Evolutionary conservation across 116 monocot species (phyloP), one percentile per base, ranked within the genome.

Genomic region (Iris pallida): DNA sequence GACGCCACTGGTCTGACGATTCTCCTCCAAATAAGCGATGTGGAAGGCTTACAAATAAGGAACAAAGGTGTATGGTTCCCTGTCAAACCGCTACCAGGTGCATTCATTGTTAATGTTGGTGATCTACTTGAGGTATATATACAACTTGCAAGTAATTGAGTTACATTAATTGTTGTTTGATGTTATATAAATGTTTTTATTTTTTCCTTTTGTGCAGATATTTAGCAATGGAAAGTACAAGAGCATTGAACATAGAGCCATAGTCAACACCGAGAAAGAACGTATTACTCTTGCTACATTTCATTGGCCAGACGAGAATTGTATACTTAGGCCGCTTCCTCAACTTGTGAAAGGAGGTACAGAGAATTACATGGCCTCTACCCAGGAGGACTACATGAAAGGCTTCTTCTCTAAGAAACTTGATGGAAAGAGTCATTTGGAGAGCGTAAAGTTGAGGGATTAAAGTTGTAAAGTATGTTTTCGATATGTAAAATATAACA

Each of bases 211-310:
- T 61, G 19, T 16, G 30, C 20, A 75, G 75, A 47, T 65, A n/a
- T 20, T 78, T 20, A 66, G 71, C 47, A 71, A 71, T 45, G 53
- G 72, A 43, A 52, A 10, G 13, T 72, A 67, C 60, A 65, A 53
- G 48, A 68, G 78, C 66, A 45, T 66, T 16, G 17, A 42, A 49
- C 71, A 71, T 48, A 17, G 78, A 11, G 78, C 54, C 4, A 53
- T 71, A 1, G 45, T 66, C 5, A 66, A 72, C 61, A 9, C 46
- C 8, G 59, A 59, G 49, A 67, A 48, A 42, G 75, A 68, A 14
- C 47, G 75, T 19, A 13, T 75, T 0, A 67, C 75, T 7, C 5
- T 75, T 14, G 66, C 68, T 1, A 16, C 60, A 0, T 75, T 75
- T 43, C 48, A 17, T 30, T 1, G 2, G 30, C 0, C 49, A 51